Conservation (phyloP, 2,329 filamentous ascomycete species). For the Aspergillus sp. region DNA sequence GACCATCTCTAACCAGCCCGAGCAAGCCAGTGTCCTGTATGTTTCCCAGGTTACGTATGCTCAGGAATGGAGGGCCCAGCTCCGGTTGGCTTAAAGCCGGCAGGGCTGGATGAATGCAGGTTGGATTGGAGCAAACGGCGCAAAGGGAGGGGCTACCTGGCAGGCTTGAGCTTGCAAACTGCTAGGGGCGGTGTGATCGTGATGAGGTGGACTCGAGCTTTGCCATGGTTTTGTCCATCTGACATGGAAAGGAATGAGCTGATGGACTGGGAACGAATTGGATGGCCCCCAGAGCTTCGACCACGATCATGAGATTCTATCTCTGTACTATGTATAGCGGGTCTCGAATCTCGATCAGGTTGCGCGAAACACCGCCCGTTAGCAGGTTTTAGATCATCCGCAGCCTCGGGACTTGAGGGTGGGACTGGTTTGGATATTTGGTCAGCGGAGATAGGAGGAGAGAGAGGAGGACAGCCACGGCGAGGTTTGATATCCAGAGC, state of each 20-base stretch:
- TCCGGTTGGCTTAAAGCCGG: constrained; percentile 8
- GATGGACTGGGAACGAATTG: background rate
- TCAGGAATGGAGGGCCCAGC: background rate
- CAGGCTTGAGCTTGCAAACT: constrained; percentile 1
- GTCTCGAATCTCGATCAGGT: constrained; percentile 3
- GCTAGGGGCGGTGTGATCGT: constrained; percentile 17
- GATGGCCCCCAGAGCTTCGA: background rate
- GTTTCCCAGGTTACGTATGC: background rate
- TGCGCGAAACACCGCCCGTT: background rate
- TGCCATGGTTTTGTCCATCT: constrained; percentile 6
- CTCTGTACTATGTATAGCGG: constrained; percentile 9
- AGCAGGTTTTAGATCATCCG: constrained; percentile 24
- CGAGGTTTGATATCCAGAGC: background rate
- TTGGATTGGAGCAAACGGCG: constrained; percentile 1
- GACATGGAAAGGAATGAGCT: constrained; percentile 1
- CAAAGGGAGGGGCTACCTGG: constrained; percentile 5
- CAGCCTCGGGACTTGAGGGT: constrained; percentile 20
- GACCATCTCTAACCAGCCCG: background rate
- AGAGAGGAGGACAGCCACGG: background rate
- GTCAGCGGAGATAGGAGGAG: constrained; percentile 6
- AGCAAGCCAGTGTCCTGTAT: background rate
- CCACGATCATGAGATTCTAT: background rate
- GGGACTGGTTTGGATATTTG: constrained; percentile 17
- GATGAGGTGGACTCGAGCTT: constrained; percentile 6
- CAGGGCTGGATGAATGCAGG: constrained; percentile 16